Base-by-base conservation (phyloP, 2,329 filamentous ascomycete species). In the Cucurbitaria berberidis region DNA sequence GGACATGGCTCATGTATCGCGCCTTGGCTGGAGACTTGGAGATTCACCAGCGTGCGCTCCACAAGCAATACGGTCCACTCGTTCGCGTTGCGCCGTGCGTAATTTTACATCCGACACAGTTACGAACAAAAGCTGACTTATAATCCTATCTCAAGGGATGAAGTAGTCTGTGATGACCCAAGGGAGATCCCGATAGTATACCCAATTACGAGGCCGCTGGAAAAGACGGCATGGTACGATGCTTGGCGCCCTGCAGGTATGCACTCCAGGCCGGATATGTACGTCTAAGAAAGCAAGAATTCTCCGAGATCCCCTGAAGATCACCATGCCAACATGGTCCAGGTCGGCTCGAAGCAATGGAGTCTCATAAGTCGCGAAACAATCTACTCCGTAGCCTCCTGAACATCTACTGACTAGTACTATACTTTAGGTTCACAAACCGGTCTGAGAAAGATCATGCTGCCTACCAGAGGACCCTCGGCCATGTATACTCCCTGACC, bases 1-100 rank as follows among this genome's bases (percentile, higher is more conserved):
- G 66, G 29, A 58, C 60, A 59, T 69, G 64, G 65, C 51, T 66
- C 24, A 63, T 68, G 58, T 60, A 62, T 26, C 59, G 55, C 19
- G 57, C 59, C 29, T 55, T 57, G 21, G 38, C 29, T n/a, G 65
- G 65, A 3, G 65, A 69, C 35, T 46, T 66, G 3, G 62, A 69
- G n/a, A 39, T 55, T 3, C 27, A 34, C 6, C 51, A 60, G 26
- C 39, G 55, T 5, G 22, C 38, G 6, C 53, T 68, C 0, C 66
- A 69, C 22, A 13, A 57, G 15, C 24, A 51, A 35, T 60, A 66
- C 39, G 80, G 81, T 5, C 69, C 73, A 0, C 73, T 83, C 1
- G 76, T 83, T n/a, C 78, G 81, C 5, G 67, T 81, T 35, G 74
- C 74, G 2, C 80, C 65, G 51, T 53, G 40, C 10, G 50, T 48